A percentile compares a stretch with the other conserved stretches of the same genome.
phyloP scores from a whole-genome alignment of 23 red algal species.

The Gracilaria gracilis region DNA sequence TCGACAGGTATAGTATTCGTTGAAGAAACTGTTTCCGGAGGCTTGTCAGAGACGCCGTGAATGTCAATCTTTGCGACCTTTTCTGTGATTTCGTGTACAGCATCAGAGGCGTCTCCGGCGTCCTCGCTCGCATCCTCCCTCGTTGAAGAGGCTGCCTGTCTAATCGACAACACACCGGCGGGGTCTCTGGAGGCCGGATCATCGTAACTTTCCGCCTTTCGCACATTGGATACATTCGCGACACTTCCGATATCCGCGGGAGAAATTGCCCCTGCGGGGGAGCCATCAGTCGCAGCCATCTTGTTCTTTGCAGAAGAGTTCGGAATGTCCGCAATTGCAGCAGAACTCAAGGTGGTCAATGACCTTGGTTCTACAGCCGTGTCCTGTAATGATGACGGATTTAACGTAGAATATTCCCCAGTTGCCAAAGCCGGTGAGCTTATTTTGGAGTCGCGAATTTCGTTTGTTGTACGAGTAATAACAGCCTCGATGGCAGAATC shows the following conservation, averaged over 20 bases:
- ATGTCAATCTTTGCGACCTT: background rate
- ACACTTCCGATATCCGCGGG: background rate
- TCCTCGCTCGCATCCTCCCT: background rate
- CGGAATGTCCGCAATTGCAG: background rate
- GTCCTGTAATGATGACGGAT: background rate
- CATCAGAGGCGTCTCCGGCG: background rate
- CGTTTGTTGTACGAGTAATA: background rate
- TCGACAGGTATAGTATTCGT: background rate
- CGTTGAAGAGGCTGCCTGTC: background rate
- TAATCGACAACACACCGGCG: background rate
- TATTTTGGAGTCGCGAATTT: background rate
- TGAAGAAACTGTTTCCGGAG: background rate
- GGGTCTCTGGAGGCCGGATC: background rate
- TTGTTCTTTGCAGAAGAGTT: background rate
- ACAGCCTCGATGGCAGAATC: slow-evolving; percentile 8
- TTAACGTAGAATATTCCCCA: slow-evolving; percentile 1
- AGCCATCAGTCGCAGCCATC: background rate
- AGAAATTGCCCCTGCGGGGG: background rate
- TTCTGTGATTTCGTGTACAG: background rate
- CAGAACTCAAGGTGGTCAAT: background rate
- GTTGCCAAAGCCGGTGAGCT: background rate
- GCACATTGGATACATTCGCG: background rate
- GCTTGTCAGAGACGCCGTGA: background rate
- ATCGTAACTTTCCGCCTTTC: background rate
- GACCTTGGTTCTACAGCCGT: background rate